Evolutionary conservation across 1,284 basidiomycete species (phyloP).

Genomic region (Coniferiporia sulphurascens): DNA sequence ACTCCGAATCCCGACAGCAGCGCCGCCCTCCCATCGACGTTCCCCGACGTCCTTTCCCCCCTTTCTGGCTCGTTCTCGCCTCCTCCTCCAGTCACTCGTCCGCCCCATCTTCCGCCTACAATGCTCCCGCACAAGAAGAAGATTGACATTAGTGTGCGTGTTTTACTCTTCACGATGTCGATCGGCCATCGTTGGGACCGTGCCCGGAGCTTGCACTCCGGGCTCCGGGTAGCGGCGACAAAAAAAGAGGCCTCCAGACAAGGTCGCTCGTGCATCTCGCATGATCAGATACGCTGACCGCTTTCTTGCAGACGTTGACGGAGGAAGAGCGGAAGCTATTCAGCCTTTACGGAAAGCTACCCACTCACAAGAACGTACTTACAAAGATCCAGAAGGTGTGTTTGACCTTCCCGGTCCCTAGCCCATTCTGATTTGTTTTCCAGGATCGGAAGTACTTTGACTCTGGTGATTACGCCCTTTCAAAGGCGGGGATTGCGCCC

Average conservation of each 20-base stretch:
- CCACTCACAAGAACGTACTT: constrained; percentile 87
- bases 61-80: constrained; percentile 21
- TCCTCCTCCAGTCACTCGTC: constrained; percentile 27
- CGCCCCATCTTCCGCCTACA: constrained; percentile 24
- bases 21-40: constrained; percentile 7
- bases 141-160: constrained; percentile 82
- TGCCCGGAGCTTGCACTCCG: too few relatives aligned
- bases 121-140: constrained; percentile 89
- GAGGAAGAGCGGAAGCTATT: constrained; percentile 94
- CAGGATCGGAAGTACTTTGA: constrained; percentile 98
- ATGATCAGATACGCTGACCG: constrained; percentile 9
- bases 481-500: constrained; percentile 88
- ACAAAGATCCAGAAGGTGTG: constrained; percentile 92
- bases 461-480: constrained; percentile 95
- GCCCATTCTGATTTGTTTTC: constrained; percentile 11
- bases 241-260: background rate
- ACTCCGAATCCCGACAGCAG: background rate
- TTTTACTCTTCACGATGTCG: constrained; percentile 13
- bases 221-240: too few relatives aligned
- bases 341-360: constrained; percentile 91
- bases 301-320: constrained; percentile 62
- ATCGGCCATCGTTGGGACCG: background rate
- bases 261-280: background rate
- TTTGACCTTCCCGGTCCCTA: constrained; percentile 15
- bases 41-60: constrained; percentile 15